A percentile compares a stretch with the other conserved stretches of the same genome.
Evolutionary conservation across 2,329 filamentous ascomycete species (phyloP).

Genomic region (Chaetomiaceae sp.): DNA sequence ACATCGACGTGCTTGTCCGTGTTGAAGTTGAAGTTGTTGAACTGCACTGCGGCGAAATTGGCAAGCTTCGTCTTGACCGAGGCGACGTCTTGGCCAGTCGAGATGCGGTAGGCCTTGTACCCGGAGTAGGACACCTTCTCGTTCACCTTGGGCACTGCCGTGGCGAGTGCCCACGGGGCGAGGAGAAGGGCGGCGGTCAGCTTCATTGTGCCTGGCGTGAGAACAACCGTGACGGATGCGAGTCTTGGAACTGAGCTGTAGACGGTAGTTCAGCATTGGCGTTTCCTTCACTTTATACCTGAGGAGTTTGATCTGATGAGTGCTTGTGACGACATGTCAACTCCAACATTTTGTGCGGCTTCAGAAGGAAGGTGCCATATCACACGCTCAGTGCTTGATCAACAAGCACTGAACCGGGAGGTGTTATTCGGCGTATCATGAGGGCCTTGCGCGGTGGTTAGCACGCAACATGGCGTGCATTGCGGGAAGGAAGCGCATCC

Average conservation of each 20-base stretch:
- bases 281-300: too few relatives aligned
- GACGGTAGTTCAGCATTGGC: too few relatives aligned
- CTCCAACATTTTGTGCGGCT: too few relatives aligned
- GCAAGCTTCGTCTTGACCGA: background rate
- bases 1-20: background rate
- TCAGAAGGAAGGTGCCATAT: background rate
- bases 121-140: conserved; percentile 38
- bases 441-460: background rate
- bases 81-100: conserved; percentile 32
- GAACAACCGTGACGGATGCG: too few relatives aligned
- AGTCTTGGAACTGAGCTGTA: background rate
- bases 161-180: conserved; percentile 18
- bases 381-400: background rate
- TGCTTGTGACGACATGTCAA: too few relatives aligned
- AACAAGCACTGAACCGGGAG: background rate
- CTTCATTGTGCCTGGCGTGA: too few relatives aligned
- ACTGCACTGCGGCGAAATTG: conserved; percentile 7
- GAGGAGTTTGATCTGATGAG: background rate
- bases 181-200: conserved; percentile 8
- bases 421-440: background rate
- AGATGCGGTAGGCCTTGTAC: conserved; percentile 43
- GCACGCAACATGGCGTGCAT: background rate
- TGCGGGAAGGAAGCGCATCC: background rate
- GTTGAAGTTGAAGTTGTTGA: conserved; percentile 32
- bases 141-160: conserved; percentile 9